These are phyloP conservation scores for Colletotrichum plurivorum DNA, from an alignment of 2,329 filamentous ascomycete species.

Conservation along the genomic window DNA sequence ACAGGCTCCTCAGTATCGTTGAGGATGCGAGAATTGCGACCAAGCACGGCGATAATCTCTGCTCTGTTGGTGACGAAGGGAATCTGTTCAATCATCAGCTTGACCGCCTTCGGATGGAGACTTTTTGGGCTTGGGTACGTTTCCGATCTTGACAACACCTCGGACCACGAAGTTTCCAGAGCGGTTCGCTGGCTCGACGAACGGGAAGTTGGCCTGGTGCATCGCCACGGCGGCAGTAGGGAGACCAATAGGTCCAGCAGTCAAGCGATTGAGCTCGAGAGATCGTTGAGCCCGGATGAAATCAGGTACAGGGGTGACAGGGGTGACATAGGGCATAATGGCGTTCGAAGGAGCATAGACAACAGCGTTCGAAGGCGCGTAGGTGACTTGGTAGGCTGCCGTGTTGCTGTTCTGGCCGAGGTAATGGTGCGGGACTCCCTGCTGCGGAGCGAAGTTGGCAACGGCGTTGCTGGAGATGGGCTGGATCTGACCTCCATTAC, in stretches of 20 bases:
- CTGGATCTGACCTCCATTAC: conserved; percentile 17
- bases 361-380: neutral
- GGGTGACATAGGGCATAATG: neutral
- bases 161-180: conserved; percentile 39
- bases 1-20: conserved; percentile 69
- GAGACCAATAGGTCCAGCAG: conserved; percentile 48
- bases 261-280: conserved; percentile 53
- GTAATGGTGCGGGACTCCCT: conserved; percentile 10
- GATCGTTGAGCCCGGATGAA: conserved; percentile 51
- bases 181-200: conserved; percentile 55
- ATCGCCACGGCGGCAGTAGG: conserved; percentile 55
- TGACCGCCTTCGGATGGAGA: neutral
- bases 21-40: conserved; percentile 69
- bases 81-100: conserved; percentile 58
- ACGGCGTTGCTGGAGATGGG: neutral
- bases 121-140: conserved; percentile 52
- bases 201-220: conserved; percentile 60
- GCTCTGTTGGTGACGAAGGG: conserved; percentile 67
- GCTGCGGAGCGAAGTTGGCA: neutral
- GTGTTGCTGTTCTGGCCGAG: conserved; percentile 19
- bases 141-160: conserved; percentile 65
- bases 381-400: conserved; percentile 18
- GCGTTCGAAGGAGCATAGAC: conserved; percentile 2
- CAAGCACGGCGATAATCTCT: conserved; percentile 72
- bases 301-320: conserved; percentile 34